Base-by-base conservation (phyloP, 2,329 filamentous ascomycete species). In the Fonsecaea pedrosoi region DNA sequence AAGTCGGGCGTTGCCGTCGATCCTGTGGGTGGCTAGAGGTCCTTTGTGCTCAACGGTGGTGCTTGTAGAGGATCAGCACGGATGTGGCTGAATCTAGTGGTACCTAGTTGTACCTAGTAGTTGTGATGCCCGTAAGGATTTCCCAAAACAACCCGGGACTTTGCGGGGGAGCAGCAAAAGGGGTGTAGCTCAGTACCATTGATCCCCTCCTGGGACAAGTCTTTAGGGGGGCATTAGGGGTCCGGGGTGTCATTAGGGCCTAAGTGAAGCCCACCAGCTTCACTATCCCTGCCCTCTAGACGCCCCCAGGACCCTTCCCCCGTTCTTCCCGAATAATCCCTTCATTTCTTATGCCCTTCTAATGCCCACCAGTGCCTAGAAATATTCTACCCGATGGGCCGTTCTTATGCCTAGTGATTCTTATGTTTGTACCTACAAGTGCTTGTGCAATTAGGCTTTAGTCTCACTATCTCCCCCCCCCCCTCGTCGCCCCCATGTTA, bases 251-350 rank as follows among this genome's bases (percentile, higher is more conserved):
- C 18, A 25, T 25, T 25, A 4, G 40, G 45, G 25, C 25, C 25
- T 25, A 25, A 25, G 25, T 25, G 25, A 25, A 25, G 25, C 2
- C 25, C 25, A 25, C 25, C 25, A 25, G 25, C 25, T 2, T 25
- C 25, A 25, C 25, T 25, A 25, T 25, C 25, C 25, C 25, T 25
- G 25, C 25, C 25, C 25, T 25, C 25, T 25, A 25, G 25, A 25
- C 25, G 25, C 25, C 25, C 25, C 25, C 25, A 25, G 25, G 25
- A 25, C 25, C 25, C 25, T 25, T 25, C 25, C 21, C 15, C 6
- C 15, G 9, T 40, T 32, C 25, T n/a, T 18, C 30, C 45, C 25
- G 59, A 54, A 45, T 35, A 18, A 50, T 60, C 18, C 59, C 59
- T 48, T 25, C 25, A 25, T 25, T 3, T 3, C 25, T 25, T 25